A percentile compares a stretch with the other conserved stretches of the same genome.
These are phyloP conservation scores for Coemansia sp. DNA, from an alignment of 192 early-diverging fungal genomes.

Conservation along the genomic window DNA sequence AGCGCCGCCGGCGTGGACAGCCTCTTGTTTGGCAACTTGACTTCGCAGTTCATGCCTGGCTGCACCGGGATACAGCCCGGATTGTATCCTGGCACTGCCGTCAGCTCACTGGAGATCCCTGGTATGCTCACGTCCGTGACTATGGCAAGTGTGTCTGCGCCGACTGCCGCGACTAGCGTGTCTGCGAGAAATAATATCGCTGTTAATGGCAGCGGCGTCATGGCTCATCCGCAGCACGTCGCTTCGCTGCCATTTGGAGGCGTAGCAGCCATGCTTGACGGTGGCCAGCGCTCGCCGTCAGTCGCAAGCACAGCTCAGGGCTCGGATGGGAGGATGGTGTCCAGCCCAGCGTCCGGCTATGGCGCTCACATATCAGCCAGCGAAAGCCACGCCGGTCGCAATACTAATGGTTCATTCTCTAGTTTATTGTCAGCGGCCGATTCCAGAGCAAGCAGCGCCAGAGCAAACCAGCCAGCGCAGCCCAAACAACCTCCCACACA, in stretches of 20 bases:
- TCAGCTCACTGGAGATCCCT: constrained; percentile 4
- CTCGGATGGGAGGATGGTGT: neutral
- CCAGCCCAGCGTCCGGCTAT: neutral
- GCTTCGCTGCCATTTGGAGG: neutral
- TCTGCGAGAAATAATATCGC: neutral
- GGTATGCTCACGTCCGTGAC: constrained; percentile 11
- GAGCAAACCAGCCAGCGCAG: neutral
- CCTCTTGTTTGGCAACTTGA: constrained; percentile 28
- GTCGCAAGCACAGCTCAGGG: constrained; percentile 12
- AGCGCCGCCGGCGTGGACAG: constrained; percentile 11
- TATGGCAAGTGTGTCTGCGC: neutral
- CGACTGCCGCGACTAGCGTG: neutral
- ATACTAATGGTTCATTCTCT: neutral
- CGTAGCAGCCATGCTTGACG: neutral
- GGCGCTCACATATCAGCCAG: constrained; percentile 1
- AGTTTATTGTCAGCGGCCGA: neutral
- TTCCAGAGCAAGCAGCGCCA: neutral
- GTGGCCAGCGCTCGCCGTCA: constrained; percentile 9
- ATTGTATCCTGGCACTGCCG: neutral
- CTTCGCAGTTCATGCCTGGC: constrained; percentile 36
- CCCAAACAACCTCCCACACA: neutral
- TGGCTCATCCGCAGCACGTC: neutral
- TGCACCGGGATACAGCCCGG: neutral
- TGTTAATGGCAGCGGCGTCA: neutral
- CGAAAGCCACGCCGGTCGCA: neutral